Evolutionary conservation across 192 early-diverging fungal species (phyloP).

Genomic region (Endogone sp.): DNA sequence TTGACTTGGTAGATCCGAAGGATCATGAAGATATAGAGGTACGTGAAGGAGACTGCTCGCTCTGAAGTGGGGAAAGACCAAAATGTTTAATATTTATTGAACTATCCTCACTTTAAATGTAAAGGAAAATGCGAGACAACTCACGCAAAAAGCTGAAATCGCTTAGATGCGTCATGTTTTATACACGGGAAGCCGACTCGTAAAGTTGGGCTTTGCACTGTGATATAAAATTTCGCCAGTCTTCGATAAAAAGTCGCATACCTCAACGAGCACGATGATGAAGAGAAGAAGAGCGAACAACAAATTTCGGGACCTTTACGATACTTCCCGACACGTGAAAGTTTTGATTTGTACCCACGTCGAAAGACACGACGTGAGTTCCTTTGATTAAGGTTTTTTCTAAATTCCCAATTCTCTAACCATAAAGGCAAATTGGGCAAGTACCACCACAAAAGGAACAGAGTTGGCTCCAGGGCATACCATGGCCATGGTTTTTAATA

Average conservation of each 20-base stretch:
- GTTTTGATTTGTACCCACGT: no score
- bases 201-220: not conserved
- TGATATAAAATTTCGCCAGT: not conserved
- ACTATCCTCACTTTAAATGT: not conserved
- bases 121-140: not conserved
- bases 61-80: slow-evolving; percentile 12
- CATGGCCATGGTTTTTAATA: no score
- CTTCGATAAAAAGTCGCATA: not conserved
- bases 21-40: slow-evolving; percentile 20
- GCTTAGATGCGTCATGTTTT: slow-evolving; percentile 32
- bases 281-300: not conserved
- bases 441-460: no score
- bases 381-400: no score
- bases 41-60: slow-evolving; percentile 18
- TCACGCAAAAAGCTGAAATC: slow-evolving; percentile 35
- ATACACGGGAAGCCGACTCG: not conserved
- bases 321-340: slow-evolving; percentile 1
- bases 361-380: no score
- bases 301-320: not conserved
- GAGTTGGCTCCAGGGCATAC: no score
- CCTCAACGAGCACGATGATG: not conserved
- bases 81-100: not conserved
- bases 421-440: no score
- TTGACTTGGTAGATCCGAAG: slow-evolving; percentile 21
- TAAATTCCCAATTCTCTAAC: no score